These are phyloP conservation scores for Pleurotus ostreatus DNA, from an alignment of 768 basidiomycete genomes.

Conservation along the genomic window DNA sequence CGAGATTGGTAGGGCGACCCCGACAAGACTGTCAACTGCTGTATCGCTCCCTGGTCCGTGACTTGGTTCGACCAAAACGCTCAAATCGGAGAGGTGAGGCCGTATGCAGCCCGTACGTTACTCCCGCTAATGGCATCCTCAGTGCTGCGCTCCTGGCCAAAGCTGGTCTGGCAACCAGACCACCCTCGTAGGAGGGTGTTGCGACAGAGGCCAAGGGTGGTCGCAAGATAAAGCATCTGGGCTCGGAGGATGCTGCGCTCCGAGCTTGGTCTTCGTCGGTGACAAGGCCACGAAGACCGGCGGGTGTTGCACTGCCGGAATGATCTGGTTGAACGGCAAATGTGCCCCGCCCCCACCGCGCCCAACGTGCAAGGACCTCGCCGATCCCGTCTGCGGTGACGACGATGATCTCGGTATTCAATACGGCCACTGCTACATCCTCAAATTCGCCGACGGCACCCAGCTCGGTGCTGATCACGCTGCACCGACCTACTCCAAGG, in stretches of 20 bases:
- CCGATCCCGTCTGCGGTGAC: background rate
- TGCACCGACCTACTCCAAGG: background rate
- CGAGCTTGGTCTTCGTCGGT: background rate
- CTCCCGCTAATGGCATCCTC: background rate
- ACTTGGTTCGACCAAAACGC: slow-evolving; percentile 4
- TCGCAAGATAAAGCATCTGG: slow-evolving; percentile 6
- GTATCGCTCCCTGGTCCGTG: background rate
- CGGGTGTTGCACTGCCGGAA: slow-evolving; percentile 4
- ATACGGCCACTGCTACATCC: slow-evolving; percentile 9
- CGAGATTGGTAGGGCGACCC: background rate
- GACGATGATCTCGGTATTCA: background rate
- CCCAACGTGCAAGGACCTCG: slow-evolving; percentile 2
- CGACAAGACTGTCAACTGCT: slow-evolving; percentile 3
- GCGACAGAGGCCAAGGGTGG: background rate
- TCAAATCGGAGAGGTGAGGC: slow-evolving; percentile 1
- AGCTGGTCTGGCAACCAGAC: slow-evolving; percentile 2
- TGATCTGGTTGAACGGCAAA: slow-evolving; percentile 4
- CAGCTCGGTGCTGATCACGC: slow-evolving; percentile 6
- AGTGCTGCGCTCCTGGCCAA: background rate
- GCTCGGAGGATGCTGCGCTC: slow-evolving; percentile 1
- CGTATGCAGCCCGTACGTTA: background rate
- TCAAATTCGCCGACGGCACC: slow-evolving; percentile 3
- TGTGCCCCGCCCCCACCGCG: background rate
- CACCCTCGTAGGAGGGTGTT: slow-evolving; percentile 1
- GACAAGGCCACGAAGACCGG: slow-evolving; percentile 3